A percentile compares a stretch with the other conserved stretches of the same genome.
Conservation (phyloP, 805 yeast species). For the Starmerella sp. region DNA sequence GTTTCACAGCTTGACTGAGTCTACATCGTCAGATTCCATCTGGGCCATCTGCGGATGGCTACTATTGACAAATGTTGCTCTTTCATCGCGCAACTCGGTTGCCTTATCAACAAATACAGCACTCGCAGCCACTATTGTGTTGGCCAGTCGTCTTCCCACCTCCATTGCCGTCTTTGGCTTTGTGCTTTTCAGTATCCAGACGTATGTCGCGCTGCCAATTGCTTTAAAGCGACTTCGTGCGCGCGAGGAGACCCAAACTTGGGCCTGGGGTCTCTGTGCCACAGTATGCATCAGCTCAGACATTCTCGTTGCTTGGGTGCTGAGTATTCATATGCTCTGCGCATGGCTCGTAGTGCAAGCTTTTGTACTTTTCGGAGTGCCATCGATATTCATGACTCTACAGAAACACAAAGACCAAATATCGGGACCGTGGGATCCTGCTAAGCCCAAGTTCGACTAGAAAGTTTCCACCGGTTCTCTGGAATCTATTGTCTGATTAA, state of each 20-base stretch:
- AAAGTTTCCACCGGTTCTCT: no score
- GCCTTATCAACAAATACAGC: slow-evolving; percentile 73
- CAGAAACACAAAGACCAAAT: slow-evolving; percentile 74
- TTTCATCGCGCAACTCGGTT: slow-evolving; percentile 53
- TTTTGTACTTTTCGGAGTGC: slow-evolving; percentile 45
- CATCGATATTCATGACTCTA: slow-evolving; percentile 55
- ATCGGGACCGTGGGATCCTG: slow-evolving; percentile 91
- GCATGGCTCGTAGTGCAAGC: slow-evolving; percentile 44
- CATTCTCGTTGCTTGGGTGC: slow-evolving; percentile 7
- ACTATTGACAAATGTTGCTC: slow-evolving; percentile 54
- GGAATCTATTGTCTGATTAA: no score
- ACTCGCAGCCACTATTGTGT: slow-evolving; percentile 72
- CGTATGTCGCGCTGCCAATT: slow-evolving; percentile 61
- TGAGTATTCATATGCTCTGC: slow-evolving; percentile 34
- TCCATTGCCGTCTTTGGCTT: slow-evolving; percentile 75
- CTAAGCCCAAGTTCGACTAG: slow-evolving; percentile 40
- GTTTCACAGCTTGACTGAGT: slow-evolving; percentile 70
- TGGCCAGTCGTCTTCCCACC: slow-evolving; percentile 75
- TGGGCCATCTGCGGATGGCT: slow-evolving; percentile 87
- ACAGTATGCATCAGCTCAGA: slow-evolving; percentile 19
- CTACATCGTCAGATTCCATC: slow-evolving; percentile 86
- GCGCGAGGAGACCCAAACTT: slow-evolving; percentile 22
- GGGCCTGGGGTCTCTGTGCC: slow-evolving; percentile 25
- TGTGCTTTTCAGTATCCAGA: slow-evolving; percentile 58
- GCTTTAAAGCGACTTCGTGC: slow-evolving; percentile 50